phyloP scores from a whole-genome alignment of 192 early-diverging fungal genomes.

The Backusella tuberculispora region DNA sequence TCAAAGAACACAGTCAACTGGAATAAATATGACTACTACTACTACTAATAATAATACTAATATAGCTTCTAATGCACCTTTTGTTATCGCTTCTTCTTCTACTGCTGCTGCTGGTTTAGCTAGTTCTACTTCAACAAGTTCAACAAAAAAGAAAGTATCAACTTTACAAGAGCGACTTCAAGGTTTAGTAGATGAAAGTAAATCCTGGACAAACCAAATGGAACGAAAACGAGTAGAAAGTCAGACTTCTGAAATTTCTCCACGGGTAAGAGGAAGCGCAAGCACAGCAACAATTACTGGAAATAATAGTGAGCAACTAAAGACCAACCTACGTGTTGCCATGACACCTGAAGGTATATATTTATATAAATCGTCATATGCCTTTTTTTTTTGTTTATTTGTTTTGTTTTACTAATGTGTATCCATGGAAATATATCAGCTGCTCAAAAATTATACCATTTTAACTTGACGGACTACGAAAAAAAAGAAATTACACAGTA shows the following conservation, averaged over 20 bases:
- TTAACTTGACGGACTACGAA: slow-evolving; percentile 19
- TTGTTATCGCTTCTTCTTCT: not conserved
- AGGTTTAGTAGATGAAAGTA: slow-evolving; percentile 21
- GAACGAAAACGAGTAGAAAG: slow-evolving; percentile 10
- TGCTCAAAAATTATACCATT: slow-evolving; percentile 18
- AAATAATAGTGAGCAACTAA: not conserved
- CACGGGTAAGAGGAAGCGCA: not conserved
- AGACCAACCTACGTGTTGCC: not conserved
- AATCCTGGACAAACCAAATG: slow-evolving; percentile 3
- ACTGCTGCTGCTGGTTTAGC: not conserved
- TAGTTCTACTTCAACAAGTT: not conserved
- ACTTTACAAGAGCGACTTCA: slow-evolving; percentile 20
- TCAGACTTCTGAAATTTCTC: slow-evolving; percentile 4
- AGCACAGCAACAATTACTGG: not conserved
- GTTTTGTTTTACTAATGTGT: not conserved
- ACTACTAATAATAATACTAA: not conserved
- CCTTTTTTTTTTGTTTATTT: not conserved
- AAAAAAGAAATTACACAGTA: slow-evolving; percentile 15
- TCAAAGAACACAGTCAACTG: not conserved
- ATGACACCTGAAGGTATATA: slow-evolving; percentile 23
- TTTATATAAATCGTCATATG: not conserved
- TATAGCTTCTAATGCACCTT: too few species aligned
- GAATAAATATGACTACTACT: not conserved
- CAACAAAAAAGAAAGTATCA: slow-evolving; percentile 1
- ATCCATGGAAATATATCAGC: not conserved